Evolutionary conservation across 768 basidiomycete species (phyloP).

Genomic region (Cytidiella melzeri): DNA sequence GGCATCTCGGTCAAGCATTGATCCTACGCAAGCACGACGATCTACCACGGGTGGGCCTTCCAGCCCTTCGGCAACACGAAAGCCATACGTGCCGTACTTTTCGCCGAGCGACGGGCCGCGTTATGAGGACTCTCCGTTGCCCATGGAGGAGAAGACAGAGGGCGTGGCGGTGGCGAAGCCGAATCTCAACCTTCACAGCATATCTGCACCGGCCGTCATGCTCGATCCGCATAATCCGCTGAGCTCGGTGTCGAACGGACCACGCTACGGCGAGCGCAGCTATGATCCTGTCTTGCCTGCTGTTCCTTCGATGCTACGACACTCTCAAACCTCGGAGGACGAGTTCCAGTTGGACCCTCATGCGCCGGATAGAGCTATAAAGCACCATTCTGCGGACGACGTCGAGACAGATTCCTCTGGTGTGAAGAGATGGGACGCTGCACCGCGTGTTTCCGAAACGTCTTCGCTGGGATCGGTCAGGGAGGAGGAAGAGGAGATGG

Average conservation of each 20-base stretch:
- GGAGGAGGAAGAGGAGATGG: constrained; percentile 20
- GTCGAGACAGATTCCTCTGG: constrained; percentile 4
- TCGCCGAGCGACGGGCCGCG: constrained; percentile 34
- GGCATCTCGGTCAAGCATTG: constrained; percentile 38
- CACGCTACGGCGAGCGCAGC: constrained; percentile 16
- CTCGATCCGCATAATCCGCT: constrained; percentile 31
- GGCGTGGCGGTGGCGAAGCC: constrained; percentile 5
- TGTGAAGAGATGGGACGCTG: constrained; percentile 6
- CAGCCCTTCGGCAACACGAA: constrained; percentile 2
- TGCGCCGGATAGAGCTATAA: constrained; percentile 34
- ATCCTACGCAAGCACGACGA: constrained; percentile 25
- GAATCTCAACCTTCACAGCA: constrained; percentile 16
- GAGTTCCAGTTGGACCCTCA: constrained; percentile 34
- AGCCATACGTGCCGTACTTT: constrained; percentile 22
- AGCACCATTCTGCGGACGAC: constrained; percentile 10
- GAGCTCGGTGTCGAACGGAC: constrained; percentile 22
- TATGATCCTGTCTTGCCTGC: constrained; percentile 8
- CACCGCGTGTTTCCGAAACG: neutral
- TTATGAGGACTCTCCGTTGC: constrained; percentile 39
- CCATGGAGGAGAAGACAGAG: constrained; percentile 7
- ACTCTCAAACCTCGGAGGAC: neutral
- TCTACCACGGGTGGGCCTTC: constrained; percentile 18
- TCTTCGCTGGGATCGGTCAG: constrained; percentile 13
- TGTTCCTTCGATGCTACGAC: constrained; percentile 5
- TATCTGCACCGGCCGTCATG: constrained; percentile 50